phyloP scores from a whole-genome alignment of 1,139 yeast genomes.

The Magnusiomyces clavatus region DNA sequence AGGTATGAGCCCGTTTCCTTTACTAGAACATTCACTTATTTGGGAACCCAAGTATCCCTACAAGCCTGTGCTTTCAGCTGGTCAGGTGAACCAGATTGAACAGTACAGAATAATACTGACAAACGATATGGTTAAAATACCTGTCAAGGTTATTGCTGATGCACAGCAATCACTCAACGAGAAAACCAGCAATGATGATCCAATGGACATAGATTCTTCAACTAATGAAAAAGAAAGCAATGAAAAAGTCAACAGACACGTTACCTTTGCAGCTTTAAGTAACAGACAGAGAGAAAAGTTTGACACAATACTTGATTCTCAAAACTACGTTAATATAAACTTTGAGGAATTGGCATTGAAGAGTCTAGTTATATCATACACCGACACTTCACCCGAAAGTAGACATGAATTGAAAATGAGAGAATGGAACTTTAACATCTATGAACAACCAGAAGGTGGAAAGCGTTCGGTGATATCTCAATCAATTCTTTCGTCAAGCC shows the following conservation, averaged over 20 bases:
- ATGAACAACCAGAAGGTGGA: constrained; percentile 87
- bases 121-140: constrained; percentile 10
- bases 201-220: too few relatives aligned
- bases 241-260: too few relatives aligned
- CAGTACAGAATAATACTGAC: constrained; percentile 29
- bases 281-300: too few relatives aligned
- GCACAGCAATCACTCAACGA: background rate
- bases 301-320: too few relatives aligned
- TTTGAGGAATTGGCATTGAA: too few relatives aligned
- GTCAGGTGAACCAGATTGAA: constrained; percentile 31
- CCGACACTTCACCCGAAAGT: too few relatives aligned
- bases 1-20: constrained; percentile 29
- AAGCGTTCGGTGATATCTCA: constrained; percentile 59
- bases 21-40: constrained; percentile 25
- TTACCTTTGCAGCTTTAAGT: too few relatives aligned
- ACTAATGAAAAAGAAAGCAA: too few relatives aligned
- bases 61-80: constrained; percentile 28
- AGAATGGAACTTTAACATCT: constrained; percentile 53
- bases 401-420: too few relatives aligned
- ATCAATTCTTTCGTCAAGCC: constrained; percentile 52
- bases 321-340: too few relatives aligned
- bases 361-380: too few relatives aligned
- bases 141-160: background rate
- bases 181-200: too few relatives aligned
- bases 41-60: constrained; percentile 30